Conservation (phyloP, 2,329 filamentous ascomycete genomes). For the Ascochyta clinopodiicola region DNA sequence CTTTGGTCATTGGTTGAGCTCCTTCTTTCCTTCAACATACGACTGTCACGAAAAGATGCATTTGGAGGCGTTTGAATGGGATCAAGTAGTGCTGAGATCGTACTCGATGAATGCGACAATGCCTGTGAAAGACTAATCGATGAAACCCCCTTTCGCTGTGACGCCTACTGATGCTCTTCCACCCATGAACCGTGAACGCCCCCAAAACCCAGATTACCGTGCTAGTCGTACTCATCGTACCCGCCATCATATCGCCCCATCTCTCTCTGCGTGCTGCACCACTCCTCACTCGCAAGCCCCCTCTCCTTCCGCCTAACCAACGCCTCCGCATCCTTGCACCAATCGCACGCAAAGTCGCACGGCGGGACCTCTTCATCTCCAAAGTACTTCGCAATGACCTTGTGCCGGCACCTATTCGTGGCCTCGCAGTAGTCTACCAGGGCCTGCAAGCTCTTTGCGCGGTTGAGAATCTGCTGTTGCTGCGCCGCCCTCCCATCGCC, state of each 20-base stretch:
- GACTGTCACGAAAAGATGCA: constrained; percentile 20
- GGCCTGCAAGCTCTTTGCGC: constrained; percentile 56
- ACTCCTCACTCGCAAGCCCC: constrained; percentile 57
- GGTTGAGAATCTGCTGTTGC: constrained; percentile 48
- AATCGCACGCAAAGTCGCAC: constrained; percentile 59
- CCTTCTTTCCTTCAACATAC: not conserved
- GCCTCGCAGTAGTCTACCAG: constrained; percentile 84
- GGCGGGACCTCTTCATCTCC: constrained; percentile 40
- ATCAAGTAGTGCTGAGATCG: not conserved
- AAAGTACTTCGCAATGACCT: constrained; percentile 47
- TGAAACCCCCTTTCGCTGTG: not conserved
- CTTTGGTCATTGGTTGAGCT: constrained; percentile 69
- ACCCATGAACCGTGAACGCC: not conserved
- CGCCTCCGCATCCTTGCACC: constrained; percentile 53
- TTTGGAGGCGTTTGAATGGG: constrained; percentile 16
- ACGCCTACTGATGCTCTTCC: not conserved
- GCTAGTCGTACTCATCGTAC: constrained; percentile 44
- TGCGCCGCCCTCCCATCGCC: constrained; percentile 34
- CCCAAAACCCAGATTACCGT: not conserved
- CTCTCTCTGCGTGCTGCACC: constrained; percentile 56
- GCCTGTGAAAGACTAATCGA: not conserved
- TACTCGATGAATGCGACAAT: not conserved
- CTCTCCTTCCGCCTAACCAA: constrained; percentile 53
- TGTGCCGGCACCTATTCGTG: constrained; percentile 74
- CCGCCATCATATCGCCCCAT: constrained; percentile 49